Evolutionary conservation across 2,329 filamentous ascomycete species (phyloP), one percentile per base, ranked within the genome.

Genomic region (Microascus cirrosus): DNA sequence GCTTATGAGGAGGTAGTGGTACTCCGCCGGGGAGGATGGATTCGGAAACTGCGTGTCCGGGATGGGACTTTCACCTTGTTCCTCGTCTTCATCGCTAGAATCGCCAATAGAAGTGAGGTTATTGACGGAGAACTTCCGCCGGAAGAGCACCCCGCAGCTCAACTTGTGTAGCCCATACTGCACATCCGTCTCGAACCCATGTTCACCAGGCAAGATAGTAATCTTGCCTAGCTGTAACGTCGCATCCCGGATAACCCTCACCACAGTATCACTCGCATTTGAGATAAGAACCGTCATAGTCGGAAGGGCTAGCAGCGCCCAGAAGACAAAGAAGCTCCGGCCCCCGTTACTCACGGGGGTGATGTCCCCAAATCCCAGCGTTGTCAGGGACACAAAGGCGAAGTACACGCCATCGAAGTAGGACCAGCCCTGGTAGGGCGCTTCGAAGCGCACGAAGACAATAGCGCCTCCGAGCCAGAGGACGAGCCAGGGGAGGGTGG

Each of bases 341-440:
- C 89, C 90, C 0, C 85, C 80, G 62, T 91, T 92, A 1, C 86
- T 89, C n/a, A 84, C 75, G 0, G 90, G 90, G 1, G 85, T 83
- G 5, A 86, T 70, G 62, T 95, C 90, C 3, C 92, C 92, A 64
- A 95, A 96, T 1, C 92, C 92, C 42, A 96, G 89, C 0, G 92
- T 96, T 1, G 91, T 77, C 25, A 96, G 80, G 2, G 85, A 86
- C 36, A 90, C 84, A 69, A 94, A 96, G 63, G 85, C 85, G 67
- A 96, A 95, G 71, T 96, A 96, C 51, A 96, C 77, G 0, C 85
- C 81, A 59, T 91, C 76, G 63, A 93, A 96, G 66, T 95, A 96
- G 1, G 72, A 77, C 83, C 90, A 86, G 2, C 67, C 62, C 62
- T 86, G 82, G 55, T 82, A 83, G 0, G 68, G 65, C 18, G 65